Evolutionary conservation across 106 monocot species (phyloP).

Genomic region (Dendrobium huoshanense): DNA sequence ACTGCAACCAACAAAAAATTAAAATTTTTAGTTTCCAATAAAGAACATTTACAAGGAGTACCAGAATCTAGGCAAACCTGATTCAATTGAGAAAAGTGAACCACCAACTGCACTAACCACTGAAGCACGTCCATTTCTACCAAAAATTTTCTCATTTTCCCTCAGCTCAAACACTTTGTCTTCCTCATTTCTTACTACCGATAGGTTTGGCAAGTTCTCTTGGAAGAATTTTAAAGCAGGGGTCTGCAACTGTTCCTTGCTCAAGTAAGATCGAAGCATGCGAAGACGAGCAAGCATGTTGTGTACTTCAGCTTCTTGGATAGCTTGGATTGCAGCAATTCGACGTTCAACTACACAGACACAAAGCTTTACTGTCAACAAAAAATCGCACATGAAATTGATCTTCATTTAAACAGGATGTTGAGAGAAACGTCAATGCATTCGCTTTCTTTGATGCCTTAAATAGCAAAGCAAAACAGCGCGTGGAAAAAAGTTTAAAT

Average conservation of each 20-base stretch:
- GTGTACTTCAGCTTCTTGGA: constrained; percentile 46
- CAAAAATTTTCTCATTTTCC: constrained; percentile 19
- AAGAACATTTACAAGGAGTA: not conserved
- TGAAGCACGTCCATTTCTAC: constrained; percentile 25
- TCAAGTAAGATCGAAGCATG: constrained; percentile 47
- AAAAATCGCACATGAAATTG: not conserved
- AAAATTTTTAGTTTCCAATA: not conserved
- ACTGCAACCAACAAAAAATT: constrained; percentile 38
- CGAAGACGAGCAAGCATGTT: constrained; percentile 41
- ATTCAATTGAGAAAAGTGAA: constrained; percentile 35
- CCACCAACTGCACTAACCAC: constrained; percentile 14
- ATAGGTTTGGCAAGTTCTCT: constrained; percentile 59
- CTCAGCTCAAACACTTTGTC: constrained; percentile 42
- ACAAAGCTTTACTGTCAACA: not conserved
- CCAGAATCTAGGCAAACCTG: constrained; percentile 27
- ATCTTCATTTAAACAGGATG: not conserved
- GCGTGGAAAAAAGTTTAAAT: not conserved
- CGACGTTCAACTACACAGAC: constrained; percentile 38
- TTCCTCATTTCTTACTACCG: constrained; percentile 34
- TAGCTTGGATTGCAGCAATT: constrained; percentile 61
- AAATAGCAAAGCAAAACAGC: not conserved
- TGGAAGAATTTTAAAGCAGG: constrained; percentile 47
- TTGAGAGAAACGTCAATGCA: not conserved
- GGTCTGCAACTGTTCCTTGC: constrained; percentile 47
- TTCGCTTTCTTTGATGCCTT: not conserved